Evolutionary conservation across 495 filamentous ascomycete species (phyloP), one percentile per base, ranked within the genome.

Genomic region (Annulohypoxylon nitens): DNA sequence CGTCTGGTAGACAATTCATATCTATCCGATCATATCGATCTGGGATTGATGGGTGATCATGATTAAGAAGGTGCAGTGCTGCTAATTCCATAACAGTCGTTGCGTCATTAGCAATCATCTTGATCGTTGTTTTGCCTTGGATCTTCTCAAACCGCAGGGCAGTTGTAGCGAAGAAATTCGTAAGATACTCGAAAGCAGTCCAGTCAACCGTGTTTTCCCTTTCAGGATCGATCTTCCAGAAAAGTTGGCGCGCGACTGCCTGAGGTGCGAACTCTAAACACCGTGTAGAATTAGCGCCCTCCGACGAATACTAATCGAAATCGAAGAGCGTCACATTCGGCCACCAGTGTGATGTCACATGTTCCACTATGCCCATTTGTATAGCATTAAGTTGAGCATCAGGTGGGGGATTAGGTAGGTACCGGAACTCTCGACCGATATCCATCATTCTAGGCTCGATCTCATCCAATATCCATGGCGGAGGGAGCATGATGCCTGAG

Each of bases 21-120:
- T 53, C 10, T 53, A 53, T 53, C 23, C 3, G 14, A 53, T 53
- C 48, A n/a, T 53, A 53, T 53, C 48, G 48, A 9, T 53, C 48
- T 12, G 48, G 48, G 25, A 53, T 23, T 7, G 18, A 12, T 3
- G 48, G 18, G 18, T 53, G 18, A 6, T 53, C 48, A 5, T 53
- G 8, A 11, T 30, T 30, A 11, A 53, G 48, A 12, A 53, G 48
- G 11, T 30, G 20, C 7, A 12, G 8, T 30, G 4, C 23, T 4
- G 20, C 25, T 9, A 26, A 30, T 53, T 53, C 48, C 48, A 53
- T 53, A 11, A 30, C 20, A 20, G 26, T 53, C 20, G 11, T 20
- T 11, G 25, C 48, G 4, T 53, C 48, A 53, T 53, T 11, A 7
- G 11, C 25, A 9, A 53, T 20, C 23, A 53, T 11, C 48, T 53